Percentiles rank a stretch among this genome's conserved stretches.
phyloP scores from a whole-genome alignment of 331 rosid genomes.

The Erythrophleum ivorense region DNA sequence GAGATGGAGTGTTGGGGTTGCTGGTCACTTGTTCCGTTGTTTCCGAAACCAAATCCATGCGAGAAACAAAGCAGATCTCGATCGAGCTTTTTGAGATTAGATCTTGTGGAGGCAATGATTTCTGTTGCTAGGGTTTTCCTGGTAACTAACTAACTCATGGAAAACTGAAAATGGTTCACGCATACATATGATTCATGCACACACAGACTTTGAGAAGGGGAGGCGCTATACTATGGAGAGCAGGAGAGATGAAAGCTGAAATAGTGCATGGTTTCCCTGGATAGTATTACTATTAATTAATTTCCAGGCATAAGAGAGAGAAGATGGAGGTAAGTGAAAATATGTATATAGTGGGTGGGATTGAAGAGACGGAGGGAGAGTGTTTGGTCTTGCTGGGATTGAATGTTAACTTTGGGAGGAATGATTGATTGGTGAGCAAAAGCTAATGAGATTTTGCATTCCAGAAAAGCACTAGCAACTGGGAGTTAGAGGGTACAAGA shows the following conservation, averaged over 20 bases:
- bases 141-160: neutral
- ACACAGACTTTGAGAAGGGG: constrained; percentile 6
- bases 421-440: constrained; percentile 28
- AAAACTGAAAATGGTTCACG: neutral
- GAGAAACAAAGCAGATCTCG: neutral
- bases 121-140: neutral
- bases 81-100: neutral
- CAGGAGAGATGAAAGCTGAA: constrained; percentile 1
- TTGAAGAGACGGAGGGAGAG: neutral
- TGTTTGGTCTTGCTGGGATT: constrained; percentile 4
- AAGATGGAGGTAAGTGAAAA: neutral
- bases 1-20: constrained; percentile 22
- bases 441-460: constrained; percentile 33
- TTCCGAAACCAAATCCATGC: constrained; percentile 54
- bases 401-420: neutral
- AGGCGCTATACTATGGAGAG: neutral
- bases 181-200: neutral
- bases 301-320: neutral
- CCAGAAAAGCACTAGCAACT: constrained; percentile 54
- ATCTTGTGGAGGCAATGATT: neutral
- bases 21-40: constrained; percentile 12
- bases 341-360: neutral
- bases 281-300: neutral
- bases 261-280: constrained; percentile 44
- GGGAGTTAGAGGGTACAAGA: constrained; percentile 27